Base-by-base conservation (phyloP, 352 stramenopile species). In the Globisporangium sylvaticum region DNA sequence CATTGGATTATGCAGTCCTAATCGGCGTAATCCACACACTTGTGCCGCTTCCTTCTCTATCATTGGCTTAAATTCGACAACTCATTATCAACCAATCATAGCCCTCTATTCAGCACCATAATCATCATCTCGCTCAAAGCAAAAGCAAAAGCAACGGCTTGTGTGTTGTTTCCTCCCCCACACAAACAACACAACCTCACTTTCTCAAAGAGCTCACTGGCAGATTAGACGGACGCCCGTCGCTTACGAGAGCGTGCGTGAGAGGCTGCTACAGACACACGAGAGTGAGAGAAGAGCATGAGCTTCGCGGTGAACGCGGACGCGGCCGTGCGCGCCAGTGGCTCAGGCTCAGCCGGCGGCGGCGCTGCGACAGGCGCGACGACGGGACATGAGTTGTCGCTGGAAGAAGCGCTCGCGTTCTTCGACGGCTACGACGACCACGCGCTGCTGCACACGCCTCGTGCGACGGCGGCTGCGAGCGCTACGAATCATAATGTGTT, bases 391-490 rank as follows among this genome's bases (percentile, higher is more conserved):
- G 64, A 69, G 56, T 20, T 69, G 31, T 69, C 64, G 46, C 57
- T 69, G 44, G 64, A 69, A 65, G 64, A 69, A 55, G 64, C 64
- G 42, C 64, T 69, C 57, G 64, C 64, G 46, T 69, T 69, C 64
- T 69, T 69, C 29, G 64, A 69, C 57, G 56, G 57, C 64, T 69
- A 56, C 48, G 64, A 69, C 25, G 57, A 69, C 15, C 64, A 34
- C 15, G 25, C 34, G 39, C 39, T 32, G 25, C 61, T 54, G 2
- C 39, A 58, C 15, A 52, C 60, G 20, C 29, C 52, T n/a, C 4
- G 37, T 44, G 7, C 58, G 54, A 24, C 24, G 10, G 4, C 25
- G 25, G 2, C 53, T 44, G 37, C 62, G 46, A 18, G 15, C 18
- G 15, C n/a, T n/a, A n/a, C 53, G 4, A 34, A 22, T 12, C 50